Evolutionary conservation across 495 filamentous ascomycete species (phyloP).

Genomic region (Aspergillus coremiiformis): DNA sequence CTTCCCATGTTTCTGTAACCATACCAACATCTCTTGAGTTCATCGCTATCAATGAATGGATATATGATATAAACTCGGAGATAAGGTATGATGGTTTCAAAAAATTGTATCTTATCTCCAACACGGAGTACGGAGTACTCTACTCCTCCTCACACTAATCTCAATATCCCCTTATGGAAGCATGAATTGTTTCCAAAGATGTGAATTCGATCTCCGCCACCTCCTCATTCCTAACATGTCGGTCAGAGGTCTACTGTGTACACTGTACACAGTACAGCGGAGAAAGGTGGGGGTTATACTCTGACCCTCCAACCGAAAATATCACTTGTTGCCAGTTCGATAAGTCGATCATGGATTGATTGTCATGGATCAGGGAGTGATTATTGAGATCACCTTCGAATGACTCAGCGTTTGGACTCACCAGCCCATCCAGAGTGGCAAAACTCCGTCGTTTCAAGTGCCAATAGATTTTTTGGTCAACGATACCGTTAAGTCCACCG

Average conservation of each 20-base stretch:
- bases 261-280: too few species aligned
- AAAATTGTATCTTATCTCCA: neutral
- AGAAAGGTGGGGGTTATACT: neutral
- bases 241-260: too few species aligned
- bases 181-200: neutral
- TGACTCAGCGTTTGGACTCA: neutral
- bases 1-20: neutral
- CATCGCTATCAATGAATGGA: neutral
- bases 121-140: neutral
- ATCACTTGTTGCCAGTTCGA: neutral
- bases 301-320: neutral
- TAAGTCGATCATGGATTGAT: neutral
- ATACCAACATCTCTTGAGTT: neutral
- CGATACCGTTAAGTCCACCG: neutral
- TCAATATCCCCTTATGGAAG: neutral
- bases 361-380: neutral
- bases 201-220: conserved; percentile 1
- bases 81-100: neutral
- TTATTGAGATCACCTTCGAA: neutral
- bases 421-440: neutral
- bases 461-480: neutral
- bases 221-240: neutral
- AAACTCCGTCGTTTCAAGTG: neutral
- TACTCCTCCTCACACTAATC: conserved; percentile 1
- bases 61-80: neutral